Percentiles rank a stretch among this genome's conserved stretches.
phyloP scores from a whole-genome alignment of 2,329 filamentous ascomycete genomes.

The Leptographium radiaticola region DNA sequence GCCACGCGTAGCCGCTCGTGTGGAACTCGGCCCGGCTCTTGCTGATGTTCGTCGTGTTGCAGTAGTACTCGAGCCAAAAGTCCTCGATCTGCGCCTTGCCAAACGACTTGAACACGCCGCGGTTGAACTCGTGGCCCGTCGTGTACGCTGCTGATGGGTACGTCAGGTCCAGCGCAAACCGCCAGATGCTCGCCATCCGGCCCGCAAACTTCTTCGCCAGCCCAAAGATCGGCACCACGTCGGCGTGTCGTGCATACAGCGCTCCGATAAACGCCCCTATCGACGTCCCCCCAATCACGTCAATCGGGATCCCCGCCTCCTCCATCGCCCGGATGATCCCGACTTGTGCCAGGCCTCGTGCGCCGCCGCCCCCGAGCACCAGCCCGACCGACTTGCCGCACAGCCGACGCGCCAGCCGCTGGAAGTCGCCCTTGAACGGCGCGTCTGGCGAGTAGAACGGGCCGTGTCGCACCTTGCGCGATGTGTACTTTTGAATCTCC shows the following conservation, averaged over 20 bases:
- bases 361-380: constrained; percentile 87
- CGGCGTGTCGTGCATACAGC: constrained; percentile 88
- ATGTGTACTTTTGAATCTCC: constrained; percentile 97
- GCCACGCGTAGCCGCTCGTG: constrained; percentile 93
- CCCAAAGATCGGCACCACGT: constrained; percentile 93
- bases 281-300: constrained; percentile 88
- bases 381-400: constrained; percentile 92
- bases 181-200: constrained; percentile 98
- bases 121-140: constrained; percentile 96
- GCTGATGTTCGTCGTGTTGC: constrained; percentile 98
- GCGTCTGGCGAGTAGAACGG: constrained; percentile 85
- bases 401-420: constrained; percentile 75
- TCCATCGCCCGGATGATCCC: constrained; percentile 91
- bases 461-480: constrained; percentile 75
- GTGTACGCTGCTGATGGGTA: constrained; percentile 97
- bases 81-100: constrained; percentile 96
- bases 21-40: constrained; percentile 87
- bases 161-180: constrained; percentile 90
- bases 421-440: constrained; percentile 92
- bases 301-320: constrained; percentile 91
- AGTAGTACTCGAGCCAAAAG: constrained; percentile 98
- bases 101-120: constrained; percentile 97
- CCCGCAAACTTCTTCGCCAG: constrained; percentile 94
- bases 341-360: constrained; percentile 81
- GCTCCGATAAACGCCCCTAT: constrained; percentile 94